Evolutionary conservation across 441 rosid genomes (phyloP).

Genomic region (Adansonia rubrostipa): DNA sequence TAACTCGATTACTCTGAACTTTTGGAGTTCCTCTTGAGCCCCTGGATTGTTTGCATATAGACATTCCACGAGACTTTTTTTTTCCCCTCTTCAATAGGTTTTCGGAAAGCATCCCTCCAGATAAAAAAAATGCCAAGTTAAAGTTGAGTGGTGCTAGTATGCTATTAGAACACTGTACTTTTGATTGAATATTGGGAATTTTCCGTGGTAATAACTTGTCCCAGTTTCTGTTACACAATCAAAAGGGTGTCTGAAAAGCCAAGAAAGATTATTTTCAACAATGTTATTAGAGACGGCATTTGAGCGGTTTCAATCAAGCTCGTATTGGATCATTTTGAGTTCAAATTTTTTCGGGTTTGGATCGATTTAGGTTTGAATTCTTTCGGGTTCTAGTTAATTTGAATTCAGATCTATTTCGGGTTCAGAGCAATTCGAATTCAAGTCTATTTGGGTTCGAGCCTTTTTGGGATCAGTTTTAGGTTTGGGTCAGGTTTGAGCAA

Average conservation of each 20-base stretch:
- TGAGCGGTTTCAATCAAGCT: too few relatives aligned
- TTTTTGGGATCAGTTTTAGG: too few relatives aligned
- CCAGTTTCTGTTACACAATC: constrained; percentile 20
- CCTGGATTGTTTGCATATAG: constrained; percentile 55
- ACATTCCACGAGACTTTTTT: constrained; percentile 58
- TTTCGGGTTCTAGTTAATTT: too few relatives aligned
- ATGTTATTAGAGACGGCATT: not conserved
- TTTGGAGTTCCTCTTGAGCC: constrained; percentile 56
- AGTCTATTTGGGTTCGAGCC: too few relatives aligned
- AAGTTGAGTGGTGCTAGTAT: constrained; percentile 4
- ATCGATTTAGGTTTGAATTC: too few relatives aligned
- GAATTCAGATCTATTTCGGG: too few relatives aligned
- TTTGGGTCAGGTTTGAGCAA: too few relatives aligned
- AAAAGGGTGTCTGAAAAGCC: constrained; percentile 8
- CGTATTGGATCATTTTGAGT: too few relatives aligned
- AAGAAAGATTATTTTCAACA: not conserved
- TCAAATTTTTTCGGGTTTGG: too few relatives aligned
- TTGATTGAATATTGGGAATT: not conserved
- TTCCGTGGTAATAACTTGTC: constrained; percentile 19
- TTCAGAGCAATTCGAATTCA: too few relatives aligned
- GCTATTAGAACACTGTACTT: not conserved
- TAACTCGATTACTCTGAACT: constrained; percentile 56
- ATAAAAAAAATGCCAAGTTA: constrained; percentile 18
- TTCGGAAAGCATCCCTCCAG: constrained; percentile 58
- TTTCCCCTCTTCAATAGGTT: constrained; percentile 58